These are phyloP conservation scores for Talaromyces sp. DNA, from an alignment of 2,329 filamentous ascomycete genomes.

Conservation along the genomic window DNA sequence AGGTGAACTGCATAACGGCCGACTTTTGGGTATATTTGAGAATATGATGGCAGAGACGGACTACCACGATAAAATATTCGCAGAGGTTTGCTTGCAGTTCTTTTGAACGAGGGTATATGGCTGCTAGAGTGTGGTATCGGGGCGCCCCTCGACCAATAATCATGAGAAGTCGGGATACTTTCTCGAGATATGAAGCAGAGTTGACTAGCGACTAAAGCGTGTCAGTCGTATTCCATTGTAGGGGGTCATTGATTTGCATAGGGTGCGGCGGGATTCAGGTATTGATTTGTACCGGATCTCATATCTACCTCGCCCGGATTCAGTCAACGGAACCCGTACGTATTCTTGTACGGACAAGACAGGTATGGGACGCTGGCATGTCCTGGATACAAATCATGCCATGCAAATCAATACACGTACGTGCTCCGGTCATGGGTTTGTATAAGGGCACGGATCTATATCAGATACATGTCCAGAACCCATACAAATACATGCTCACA, in stretches of 20 bases:
- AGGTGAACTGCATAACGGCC: conserved; percentile 31
- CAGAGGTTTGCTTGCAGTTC: conserved; percentile 36
- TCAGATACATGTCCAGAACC: too few relatives aligned
- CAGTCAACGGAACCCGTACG: too few relatives aligned
- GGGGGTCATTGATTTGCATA: neutral
- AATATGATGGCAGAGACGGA: conserved; percentile 40
- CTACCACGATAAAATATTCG: conserved; percentile 46
- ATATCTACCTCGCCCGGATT: neutral
- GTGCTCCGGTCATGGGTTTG: too few relatives aligned
- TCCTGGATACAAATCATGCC: too few relatives aligned
- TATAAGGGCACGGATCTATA: too few relatives aligned
- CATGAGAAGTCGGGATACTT: conserved; percentile 45
- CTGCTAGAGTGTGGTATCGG: conserved; percentile 40
- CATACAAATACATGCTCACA: neutral
- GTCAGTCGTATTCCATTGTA: neutral
- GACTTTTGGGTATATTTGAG: conserved; percentile 38
- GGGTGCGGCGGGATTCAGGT: too few relatives aligned
- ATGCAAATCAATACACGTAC: too few relatives aligned
- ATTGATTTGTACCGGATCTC: neutral
- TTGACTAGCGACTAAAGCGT: neutral
- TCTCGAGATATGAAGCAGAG: conserved; percentile 37
- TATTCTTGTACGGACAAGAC: neutral
- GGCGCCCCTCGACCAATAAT: conserved; percentile 42
- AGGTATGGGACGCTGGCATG: neutral
- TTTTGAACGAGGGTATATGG: conserved; percentile 43